Evolutionary conservation across 2,329 filamentous ascomycete species (phyloP), one percentile per base, ranked within the genome.

Genomic region (Drechslerella dactyloides): DNA sequence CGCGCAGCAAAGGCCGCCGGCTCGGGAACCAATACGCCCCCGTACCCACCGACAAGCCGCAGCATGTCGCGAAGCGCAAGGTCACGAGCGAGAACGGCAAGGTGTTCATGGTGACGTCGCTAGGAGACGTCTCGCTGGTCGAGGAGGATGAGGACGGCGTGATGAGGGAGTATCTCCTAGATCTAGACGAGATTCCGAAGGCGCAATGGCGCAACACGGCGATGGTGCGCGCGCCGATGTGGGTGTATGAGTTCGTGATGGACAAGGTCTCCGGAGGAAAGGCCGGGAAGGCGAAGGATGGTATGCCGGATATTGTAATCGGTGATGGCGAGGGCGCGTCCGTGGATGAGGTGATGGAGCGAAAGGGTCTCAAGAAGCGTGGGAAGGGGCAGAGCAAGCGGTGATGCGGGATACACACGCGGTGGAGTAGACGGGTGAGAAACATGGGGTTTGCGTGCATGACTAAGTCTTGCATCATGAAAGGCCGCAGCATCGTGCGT

Each of bases 61-160:
- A 72, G 40, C 92, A 93, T 19, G 84, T 89, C 35, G 91, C 91
- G 81, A 96, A 93, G 84, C 85, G 91, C 37, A 75, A 75, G 24
- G 91, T 97, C 15, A 86, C 93, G 24, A 93, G 93, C 1, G 90
- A 96, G 83, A 99, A 99, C 77, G 94, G 94, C 75, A 99, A 97
- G 83, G 84, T 96, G 0, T 83, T 99, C 40, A 89, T 99, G 63
- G 94, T 99, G 2, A 93, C 99, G 80, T 91, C 90, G 0, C 83
- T 89, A 8, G 94, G 94, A 27, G 92, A 97, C 76, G 94, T 99
- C 11, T 99, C 91, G 78, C 83, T 99, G n/a, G 93, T 97, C 80
- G 90, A 96, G 78, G 85, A 91, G 76, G 91, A 91, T 57, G 92
- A 93, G 75, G 91, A 97, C 23, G 94, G 94, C 59, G 87, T 90